Conservation (phyloP, 768 basidiomycete genomes). For the Pleurotus platypus region DNA sequence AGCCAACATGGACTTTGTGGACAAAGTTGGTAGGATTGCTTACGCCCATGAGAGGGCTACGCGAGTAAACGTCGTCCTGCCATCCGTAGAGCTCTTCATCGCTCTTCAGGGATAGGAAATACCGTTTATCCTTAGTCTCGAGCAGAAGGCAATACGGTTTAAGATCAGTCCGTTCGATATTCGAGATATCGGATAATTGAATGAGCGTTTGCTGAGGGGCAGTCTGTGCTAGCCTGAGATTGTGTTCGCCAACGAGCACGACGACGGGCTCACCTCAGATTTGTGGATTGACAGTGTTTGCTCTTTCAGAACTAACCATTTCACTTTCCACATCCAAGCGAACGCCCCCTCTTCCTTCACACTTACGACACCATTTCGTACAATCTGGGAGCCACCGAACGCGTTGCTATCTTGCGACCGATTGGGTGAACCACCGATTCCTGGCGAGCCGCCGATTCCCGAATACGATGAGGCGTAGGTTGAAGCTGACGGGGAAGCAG, state of each 20-base stretch:
- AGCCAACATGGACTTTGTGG: constrained; percentile 97
- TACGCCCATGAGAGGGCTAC: constrained; percentile 90
- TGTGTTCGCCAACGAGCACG: not conserved
- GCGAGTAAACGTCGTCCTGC: constrained; percentile 95
- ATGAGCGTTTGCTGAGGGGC: constrained; percentile 60
- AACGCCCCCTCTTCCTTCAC: constrained; percentile 91
- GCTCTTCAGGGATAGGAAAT: constrained; percentile 78
- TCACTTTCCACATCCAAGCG: constrained; percentile 87
- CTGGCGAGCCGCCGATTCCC: constrained; percentile 82
- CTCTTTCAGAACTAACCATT: constrained; percentile 86
- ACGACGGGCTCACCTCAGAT: constrained; percentile 68
- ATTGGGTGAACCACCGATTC: constrained; percentile 79
- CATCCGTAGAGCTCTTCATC: constrained; percentile 98
- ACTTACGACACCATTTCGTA: constrained; percentile 72
- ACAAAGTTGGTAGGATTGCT: constrained; percentile 96
- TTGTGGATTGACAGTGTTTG: constrained; percentile 80
- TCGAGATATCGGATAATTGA: constrained; percentile 71
- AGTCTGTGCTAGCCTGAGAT: constrained; percentile 29
- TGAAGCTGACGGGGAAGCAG: constrained; percentile 48
- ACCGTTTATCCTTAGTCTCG: constrained; percentile 81
- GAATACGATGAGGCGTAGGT: constrained; percentile 68
- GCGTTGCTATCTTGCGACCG: constrained; percentile 32
- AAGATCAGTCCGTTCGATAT: constrained; percentile 88
- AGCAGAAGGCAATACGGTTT: constrained; percentile 93
- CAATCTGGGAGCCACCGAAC: constrained; percentile 38